Evolutionary conservation across 768 basidiomycete species (phyloP), one percentile per base, ranked within the genome.

Genomic region (Russula olivacea): DNA sequence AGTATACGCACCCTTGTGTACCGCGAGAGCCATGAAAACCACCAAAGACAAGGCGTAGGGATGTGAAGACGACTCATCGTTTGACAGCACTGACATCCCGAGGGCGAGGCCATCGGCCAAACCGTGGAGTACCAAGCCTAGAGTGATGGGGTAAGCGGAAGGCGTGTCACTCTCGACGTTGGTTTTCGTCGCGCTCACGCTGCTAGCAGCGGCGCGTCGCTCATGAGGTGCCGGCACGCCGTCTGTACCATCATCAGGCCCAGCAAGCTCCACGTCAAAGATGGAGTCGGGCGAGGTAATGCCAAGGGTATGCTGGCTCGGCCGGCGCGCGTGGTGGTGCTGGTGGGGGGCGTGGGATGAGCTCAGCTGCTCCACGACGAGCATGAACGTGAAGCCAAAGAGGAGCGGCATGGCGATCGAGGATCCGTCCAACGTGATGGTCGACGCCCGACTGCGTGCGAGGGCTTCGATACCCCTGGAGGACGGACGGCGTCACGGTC

Each of bases 81-180:
- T 62, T 23, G 74, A 72, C 41, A 87, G 75, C 14, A 82, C 80
- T 3, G 89, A 88, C 21, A 93, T 88, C 25, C 96, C 97, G 43
- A 98, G 77, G 2, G 92, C 93, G 61, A 97, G 85, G 4, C 97
- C 95, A 73, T 99, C 97, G 0, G 93, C 90, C 53, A 94, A 79
- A 1, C 86, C 90, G 71, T 99, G 96, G 28, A 93, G 82, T 28
- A 92, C 80, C 50, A 98, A 77, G 1, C 95, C 97, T 10, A 98
- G 74, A 0, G 93, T 91, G 41, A 95, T 79, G 41, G 93, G 80
- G 55, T 87, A 83, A 10, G 86, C 86, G 17, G 76, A 76, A 40
- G 72, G 68, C 71, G 74, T 30, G 64, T 59, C 32, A 58, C 54
- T 47, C 61, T 67, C 40, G 34, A 11, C 6, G 61, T 36, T 40